Evolutionary conservation across 2,329 filamentous ascomycete genomes (phyloP).

Genomic region (Claviceps sp.): DNA sequence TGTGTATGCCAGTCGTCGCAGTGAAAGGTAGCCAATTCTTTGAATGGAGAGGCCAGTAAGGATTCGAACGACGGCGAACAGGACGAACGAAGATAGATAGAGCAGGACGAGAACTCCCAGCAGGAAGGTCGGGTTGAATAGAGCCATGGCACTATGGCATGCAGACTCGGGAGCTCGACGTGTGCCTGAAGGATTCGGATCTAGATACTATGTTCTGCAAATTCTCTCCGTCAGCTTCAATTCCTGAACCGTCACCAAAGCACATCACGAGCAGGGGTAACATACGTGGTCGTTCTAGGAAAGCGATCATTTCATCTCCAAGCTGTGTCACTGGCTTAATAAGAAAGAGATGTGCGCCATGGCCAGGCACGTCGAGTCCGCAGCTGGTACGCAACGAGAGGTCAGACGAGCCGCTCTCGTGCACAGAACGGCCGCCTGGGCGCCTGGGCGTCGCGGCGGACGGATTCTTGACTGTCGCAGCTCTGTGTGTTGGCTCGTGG

Average conservation of each 20-base stretch:
- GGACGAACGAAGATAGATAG: conserved; percentile 82
- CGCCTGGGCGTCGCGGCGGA: not conserved
- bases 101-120: conserved; percentile 73
- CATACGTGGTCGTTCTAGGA: conserved; percentile 2
- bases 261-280: not conserved
- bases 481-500: not conserved
- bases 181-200: not conserved
- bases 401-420: not conserved
- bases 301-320: conserved; percentile 1
- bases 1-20: conserved; percentile 81
- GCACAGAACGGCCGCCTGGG: not conserved
- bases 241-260: not conserved
- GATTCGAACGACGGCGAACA: conserved; percentile 87
- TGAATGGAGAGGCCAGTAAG: conserved; percentile 92
- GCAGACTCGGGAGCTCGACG: not conserved
- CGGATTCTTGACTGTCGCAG: not conserved
- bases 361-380: not conserved
- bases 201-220: conserved; percentile 1
- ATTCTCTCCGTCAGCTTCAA: not conserved
- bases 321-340: conserved; percentile 2
- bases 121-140: conserved; percentile 66
- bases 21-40: conserved; percentile 80
- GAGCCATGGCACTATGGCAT: conserved; percentile 36
- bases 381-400: not conserved
- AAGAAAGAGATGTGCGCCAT: conserved; percentile 3